Evolutionary conservation across 768 basidiomycete species (phyloP), one percentile per base, ranked within the genome.

Genomic region (Infundibulicybe gibba): DNA sequence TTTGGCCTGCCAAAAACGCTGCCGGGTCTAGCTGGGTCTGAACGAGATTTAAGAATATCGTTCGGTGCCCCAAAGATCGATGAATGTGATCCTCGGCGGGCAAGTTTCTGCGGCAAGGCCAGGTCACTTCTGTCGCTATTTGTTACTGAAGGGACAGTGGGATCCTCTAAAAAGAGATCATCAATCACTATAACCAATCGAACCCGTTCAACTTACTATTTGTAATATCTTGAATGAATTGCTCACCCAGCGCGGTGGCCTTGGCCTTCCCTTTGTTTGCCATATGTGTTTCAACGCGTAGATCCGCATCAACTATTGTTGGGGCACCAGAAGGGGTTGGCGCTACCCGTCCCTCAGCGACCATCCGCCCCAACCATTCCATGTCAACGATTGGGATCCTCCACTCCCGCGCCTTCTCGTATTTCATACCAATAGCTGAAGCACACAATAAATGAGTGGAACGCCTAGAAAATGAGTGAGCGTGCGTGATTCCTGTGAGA

Each of bases 391-490:
- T 79, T 0, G 85, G 82, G 6, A 87, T 77, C 12, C 73, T 74
- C 93, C 94, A 95, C 59, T 90, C 81, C 33, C 62, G 58, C 2
- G 93, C 91, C 60, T 85, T 90, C 13, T 83, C 78, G 43, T 79
- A 90, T 60, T 97, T 95, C 17, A 73, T 69, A 13, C 94, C 91
- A 0, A 60, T 66, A 0, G 75, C 79, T 5, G 80, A 72, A 0
- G 87, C 86, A 59, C 91, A 93, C 6, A 97, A 67, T 1, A 97
- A 72, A 54, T 95, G 89, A 0, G 93, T 94, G 2, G 84, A 79
- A 10, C 72, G 75, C 14, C 80, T 74, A 12, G 80, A 85, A 61
- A 87, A 86, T n/a, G 66, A 70, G 0, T 75, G 67, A 3, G 80
- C 72, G 1, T 81, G 68, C 3, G 58, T 72, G 32, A 83, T 74